A percentile compares a stretch with the other conserved stretches of the same genome.
Evolutionary conservation across 257 asterid genomes (phyloP).

Genomic region (Ocimum tenuiflorum): DNA sequence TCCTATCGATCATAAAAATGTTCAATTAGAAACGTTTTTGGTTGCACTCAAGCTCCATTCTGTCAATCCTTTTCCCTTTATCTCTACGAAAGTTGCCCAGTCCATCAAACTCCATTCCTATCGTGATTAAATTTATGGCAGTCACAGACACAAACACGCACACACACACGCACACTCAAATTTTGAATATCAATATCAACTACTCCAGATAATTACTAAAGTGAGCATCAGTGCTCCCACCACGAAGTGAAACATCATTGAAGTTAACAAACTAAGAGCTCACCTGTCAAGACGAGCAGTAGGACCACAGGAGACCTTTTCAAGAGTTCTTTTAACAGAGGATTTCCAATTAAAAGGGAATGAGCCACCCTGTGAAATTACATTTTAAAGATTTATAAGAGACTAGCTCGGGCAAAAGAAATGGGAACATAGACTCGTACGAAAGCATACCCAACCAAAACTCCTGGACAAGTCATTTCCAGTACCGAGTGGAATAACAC

Average conservation of each 20-base stretch:
- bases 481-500: too few species aligned
- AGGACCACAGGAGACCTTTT: conserved; percentile 51
- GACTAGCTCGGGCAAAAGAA: conserved; percentile 12
- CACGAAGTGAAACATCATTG: conserved; percentile 5
- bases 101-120: background rate
- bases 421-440: conserved; percentile 6
- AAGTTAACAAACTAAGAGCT: conserved; percentile 14
- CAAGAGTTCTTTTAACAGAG: conserved; percentile 76
- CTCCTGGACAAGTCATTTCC: too few species aligned
- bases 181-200: background rate
- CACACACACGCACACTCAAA: background rate
- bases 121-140: background rate
- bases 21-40: background rate
- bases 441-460: conserved; percentile 56
- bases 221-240: background rate
- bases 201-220: background rate
- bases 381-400: conserved; percentile 16
- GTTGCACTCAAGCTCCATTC: too few species aligned
- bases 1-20: background rate
- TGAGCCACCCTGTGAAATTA: conserved; percentile 70
- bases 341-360: conserved; percentile 94
- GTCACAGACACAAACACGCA: background rate
- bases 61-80: too few species aligned
- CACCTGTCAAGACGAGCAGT: conserved; percentile 69
- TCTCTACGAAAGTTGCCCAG: background rate